Evolutionary conservation across 1,139 yeast species (phyloP).

Genomic region (Zygotorulaspora mrakii): DNA sequence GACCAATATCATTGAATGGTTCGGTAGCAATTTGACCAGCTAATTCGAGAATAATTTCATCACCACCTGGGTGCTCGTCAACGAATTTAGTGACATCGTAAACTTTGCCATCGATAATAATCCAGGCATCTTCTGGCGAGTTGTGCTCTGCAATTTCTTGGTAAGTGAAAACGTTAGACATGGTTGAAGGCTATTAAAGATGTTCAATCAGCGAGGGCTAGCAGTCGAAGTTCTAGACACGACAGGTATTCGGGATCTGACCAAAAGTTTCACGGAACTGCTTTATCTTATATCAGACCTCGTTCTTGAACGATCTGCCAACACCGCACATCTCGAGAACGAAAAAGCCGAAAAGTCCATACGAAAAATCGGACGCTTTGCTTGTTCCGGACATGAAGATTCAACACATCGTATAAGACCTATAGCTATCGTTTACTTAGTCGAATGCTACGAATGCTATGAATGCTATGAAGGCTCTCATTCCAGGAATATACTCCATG

Average conservation of each 20-base stretch:
- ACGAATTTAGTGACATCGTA: slow-evolving; percentile 79
- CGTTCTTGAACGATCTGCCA: slow-evolving; percentile 1
- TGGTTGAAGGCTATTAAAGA: slow-evolving; percentile 10
- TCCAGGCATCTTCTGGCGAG: slow-evolving; percentile 78
- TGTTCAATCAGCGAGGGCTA: background rate
- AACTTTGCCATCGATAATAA: slow-evolving; percentile 85
- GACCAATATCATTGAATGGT: slow-evolving; percentile 95
- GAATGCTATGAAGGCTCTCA: too few species aligned
- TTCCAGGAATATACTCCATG: too few species aligned
- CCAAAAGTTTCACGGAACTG: background rate
- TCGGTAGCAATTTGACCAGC: slow-evolving; percentile 95
- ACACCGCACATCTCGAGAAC: slow-evolving; percentile 3
- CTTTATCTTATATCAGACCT: slow-evolving; percentile 3
- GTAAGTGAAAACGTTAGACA: slow-evolving; percentile 47
- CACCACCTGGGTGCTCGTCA: slow-evolving; percentile 99
- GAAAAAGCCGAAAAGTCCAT: slow-evolving; percentile 7
- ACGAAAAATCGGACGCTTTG: slow-evolving; percentile 2
- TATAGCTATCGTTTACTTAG: too few species aligned
- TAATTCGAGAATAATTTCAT: slow-evolving; percentile 85
- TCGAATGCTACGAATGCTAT: too few species aligned
- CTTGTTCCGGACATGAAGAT: too few species aligned
- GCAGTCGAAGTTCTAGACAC: too few species aligned
- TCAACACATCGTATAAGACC: too few species aligned
- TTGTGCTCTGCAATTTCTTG: slow-evolving; percentile 80
- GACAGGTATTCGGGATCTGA: too few species aligned